Evolutionary conservation across 768 basidiomycete genomes (phyloP), one percentile per base, ranked within the genome.

Genomic region (Xerocomellus chrysenteron): DNA sequence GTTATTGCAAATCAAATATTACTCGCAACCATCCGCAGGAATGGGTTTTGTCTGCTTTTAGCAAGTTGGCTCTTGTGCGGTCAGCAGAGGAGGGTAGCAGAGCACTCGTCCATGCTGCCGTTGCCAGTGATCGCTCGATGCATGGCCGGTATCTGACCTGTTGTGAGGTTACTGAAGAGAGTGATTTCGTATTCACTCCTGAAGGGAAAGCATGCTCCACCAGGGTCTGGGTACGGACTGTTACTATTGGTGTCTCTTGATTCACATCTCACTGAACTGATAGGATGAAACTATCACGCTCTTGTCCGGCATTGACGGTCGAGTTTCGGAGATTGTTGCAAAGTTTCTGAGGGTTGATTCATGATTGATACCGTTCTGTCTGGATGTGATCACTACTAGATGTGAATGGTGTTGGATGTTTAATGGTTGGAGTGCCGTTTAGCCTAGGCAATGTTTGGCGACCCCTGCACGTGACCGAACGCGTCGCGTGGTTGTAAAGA

Each of bases 1-100:
- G 77, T 3, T 70, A 65, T 52, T 77, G 71, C 26, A 21, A 57
- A n/a, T 73, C 75, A 8, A 48, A 54, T 5, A 60, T 77, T 13
- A 50, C 32, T 35, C 68, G 73, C 30, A 50, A 56, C 9, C 37
- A 43, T 2, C 30, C 28, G 9, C 30, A 24, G 10, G 42, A 45
- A 21, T 55, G 59, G 52, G 0, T 58, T 2, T n/a, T 54, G 14
- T 36, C 32, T 4, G 1, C 50, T 9, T 41, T 67, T 7, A 59
- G 55, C 19, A 39, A 5, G 6, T 12, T 68, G 30, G 26, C 71
- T 6, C 46, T 56, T 16, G 68, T 65, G 1, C 65, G 73, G 12
- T 64, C 75, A 5, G 43, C 68, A 0, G 73, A 76, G 52, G 65
- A 62, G 52, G 76, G 76, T 14, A 68, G 72, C 49, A 68, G 73